A percentile compares a stretch with the other conserved stretches of the same genome.
Evolutionary conservation across 768 basidiomycete species (phyloP).

Genomic region (Hericium erinaceus): DNA sequence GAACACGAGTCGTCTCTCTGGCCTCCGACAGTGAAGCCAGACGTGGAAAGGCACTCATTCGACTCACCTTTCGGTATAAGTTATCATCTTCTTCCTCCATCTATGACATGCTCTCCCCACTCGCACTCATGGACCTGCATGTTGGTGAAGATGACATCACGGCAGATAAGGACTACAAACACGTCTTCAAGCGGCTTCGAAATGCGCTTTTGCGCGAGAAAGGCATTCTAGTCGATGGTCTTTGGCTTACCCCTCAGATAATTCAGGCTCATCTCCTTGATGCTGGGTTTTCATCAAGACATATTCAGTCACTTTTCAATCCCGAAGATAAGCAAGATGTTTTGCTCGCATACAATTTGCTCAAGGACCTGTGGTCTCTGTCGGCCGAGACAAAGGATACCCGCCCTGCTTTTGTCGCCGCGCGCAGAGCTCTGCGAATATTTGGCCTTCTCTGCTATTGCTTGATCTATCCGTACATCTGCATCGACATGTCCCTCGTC

Average conservation of each 20-base stretch:
- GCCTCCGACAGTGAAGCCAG: neutral
- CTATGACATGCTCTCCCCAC: neutral
- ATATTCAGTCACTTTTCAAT: neutral
- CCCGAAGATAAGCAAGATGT: conserved; percentile 2
- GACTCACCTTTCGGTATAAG: neutral
- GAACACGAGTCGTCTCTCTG: neutral
- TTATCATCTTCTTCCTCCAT: neutral
- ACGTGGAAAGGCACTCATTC: neutral
- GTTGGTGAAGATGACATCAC: neutral
- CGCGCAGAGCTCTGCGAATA: neutral
- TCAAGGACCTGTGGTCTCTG: neutral
- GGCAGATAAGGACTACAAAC: conserved; percentile 1
- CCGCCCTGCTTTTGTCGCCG: too few species aligned
- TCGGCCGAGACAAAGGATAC: too few species aligned
- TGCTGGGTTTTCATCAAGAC: neutral
- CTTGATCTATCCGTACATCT: neutral
- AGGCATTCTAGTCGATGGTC: neutral
- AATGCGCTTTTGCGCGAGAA: neutral
- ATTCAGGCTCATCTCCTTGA: neutral
- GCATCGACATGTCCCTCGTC: neutral
- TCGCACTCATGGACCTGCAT: neutral
- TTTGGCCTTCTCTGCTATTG: neutral
- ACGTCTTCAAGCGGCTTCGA: neutral
- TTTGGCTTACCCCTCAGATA: neutral
- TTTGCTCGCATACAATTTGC: neutral